Conservation (phyloP, 2,329 filamentous ascomycete species). For the Periconia sp. region DNA sequence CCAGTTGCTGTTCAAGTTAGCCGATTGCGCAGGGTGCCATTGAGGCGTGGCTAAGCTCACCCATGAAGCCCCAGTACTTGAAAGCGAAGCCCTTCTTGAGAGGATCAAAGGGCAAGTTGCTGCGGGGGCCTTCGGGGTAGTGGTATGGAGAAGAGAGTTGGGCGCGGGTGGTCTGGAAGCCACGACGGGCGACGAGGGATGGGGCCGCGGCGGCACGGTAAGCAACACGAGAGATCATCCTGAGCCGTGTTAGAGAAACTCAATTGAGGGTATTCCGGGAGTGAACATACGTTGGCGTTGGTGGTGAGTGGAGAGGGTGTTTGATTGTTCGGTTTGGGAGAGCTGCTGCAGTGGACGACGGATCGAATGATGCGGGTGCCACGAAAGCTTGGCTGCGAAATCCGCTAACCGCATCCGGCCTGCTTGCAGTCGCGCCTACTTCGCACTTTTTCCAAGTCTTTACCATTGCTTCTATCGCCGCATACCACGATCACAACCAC, state of each 20-base stretch:
- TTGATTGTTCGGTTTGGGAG: background rate
- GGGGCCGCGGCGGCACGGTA: conserved; percentile 64
- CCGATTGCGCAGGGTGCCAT: conserved; percentile 7
- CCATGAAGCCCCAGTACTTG: conserved; percentile 81
- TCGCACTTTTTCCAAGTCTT: background rate
- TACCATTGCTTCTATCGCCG: background rate
- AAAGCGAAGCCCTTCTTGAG: conserved; percentile 81
- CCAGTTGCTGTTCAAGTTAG: conserved; percentile 56
- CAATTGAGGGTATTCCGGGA: conserved; percentile 24
- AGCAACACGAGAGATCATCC: conserved; percentile 78
- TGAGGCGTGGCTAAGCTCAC: conserved; percentile 49
- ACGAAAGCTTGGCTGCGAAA: background rate
- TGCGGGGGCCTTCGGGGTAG: conserved; percentile 94
- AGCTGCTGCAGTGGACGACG: background rate
- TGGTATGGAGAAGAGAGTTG: conserved; percentile 92
- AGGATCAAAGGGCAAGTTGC: conserved; percentile 97
- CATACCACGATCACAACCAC: background rate
- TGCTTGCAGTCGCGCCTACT: background rate
- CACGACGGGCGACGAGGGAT: conserved; percentile 78
- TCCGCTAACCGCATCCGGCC: background rate
- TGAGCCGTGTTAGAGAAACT: conserved; percentile 35
- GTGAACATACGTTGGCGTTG: conserved; percentile 31
- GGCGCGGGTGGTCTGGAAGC: conserved; percentile 87
- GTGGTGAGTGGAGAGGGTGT: conserved; percentile 20
- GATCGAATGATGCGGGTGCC: background rate